Conservation (phyloP, 1,284 basidiomycete species). For the Heimioporus punctisporus region DNA sequence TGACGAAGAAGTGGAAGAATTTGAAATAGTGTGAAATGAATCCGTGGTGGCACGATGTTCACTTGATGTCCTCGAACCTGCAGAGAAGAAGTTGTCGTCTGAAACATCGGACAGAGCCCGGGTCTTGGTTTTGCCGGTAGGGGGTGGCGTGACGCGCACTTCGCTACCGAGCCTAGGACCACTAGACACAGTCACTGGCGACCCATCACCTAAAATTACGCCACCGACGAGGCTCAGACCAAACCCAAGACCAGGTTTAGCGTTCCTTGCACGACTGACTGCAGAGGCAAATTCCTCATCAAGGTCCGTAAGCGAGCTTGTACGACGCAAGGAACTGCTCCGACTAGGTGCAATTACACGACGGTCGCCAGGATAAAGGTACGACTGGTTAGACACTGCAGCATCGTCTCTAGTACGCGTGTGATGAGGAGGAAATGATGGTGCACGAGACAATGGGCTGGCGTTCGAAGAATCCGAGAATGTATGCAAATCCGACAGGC, state of each 20-base stretch:
- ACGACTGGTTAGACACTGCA: slow-evolving; percentile 60
- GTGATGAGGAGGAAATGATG: slow-evolving; percentile 54
- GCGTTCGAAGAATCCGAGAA: slow-evolving; percentile 44
- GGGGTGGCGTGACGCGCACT: slow-evolving; percentile 64
- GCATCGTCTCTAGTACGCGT: slow-evolving; percentile 70
- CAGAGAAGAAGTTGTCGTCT: slow-evolving; percentile 64
- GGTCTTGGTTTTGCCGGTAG: slow-evolving; percentile 45
- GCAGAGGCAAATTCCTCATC: slow-evolving; percentile 67
- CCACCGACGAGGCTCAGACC: slow-evolving; percentile 42
- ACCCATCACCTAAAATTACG: slow-evolving; percentile 41
- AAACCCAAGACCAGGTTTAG: slow-evolving; percentile 48
- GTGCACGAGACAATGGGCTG: slow-evolving; percentile 36
- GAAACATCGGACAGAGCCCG: slow-evolving; percentile 43
- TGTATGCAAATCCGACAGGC: slow-evolving; percentile 59
- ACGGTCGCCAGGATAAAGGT: slow-evolving; percentile 67
- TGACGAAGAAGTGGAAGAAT: slow-evolving; percentile 31
- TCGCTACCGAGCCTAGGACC: slow-evolving; percentile 50
- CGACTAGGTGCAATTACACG: slow-evolving; percentile 69
- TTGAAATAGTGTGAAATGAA: slow-evolving; percentile 34
- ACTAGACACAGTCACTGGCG: slow-evolving; percentile 53
- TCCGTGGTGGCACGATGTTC: slow-evolving; percentile 36
- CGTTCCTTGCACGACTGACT: slow-evolving; percentile 44
- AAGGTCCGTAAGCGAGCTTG: slow-evolving; percentile 76
- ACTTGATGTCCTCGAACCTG: slow-evolving; percentile 39
- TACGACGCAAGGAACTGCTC: slow-evolving; percentile 61